Conservation (phyloP, 768 basidiomycete genomes). For the Agaricus blazei region DNA sequence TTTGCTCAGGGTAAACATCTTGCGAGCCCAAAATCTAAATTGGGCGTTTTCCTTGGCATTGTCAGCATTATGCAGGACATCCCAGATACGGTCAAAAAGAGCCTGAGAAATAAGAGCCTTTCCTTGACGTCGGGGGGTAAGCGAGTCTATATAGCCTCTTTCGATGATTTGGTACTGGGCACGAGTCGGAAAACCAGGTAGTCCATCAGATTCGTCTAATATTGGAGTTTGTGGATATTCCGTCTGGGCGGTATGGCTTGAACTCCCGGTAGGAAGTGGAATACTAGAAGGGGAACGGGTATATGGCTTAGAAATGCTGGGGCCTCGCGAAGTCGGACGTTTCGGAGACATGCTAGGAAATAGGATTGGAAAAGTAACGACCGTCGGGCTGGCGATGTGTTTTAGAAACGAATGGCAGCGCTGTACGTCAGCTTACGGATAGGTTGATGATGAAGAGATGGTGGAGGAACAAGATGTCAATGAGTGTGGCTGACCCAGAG, state of each 20-base stretch:
- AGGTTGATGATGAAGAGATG: slow-evolving; percentile 14
- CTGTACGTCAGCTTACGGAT: slow-evolving; percentile 13
- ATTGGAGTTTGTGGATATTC: neutral
- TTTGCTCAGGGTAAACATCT: slow-evolving; percentile 62
- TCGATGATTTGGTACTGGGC: slow-evolving; percentile 57
- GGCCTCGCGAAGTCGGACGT: slow-evolving; percentile 22
- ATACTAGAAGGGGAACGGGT: slow-evolving; percentile 19
- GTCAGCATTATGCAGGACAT: slow-evolving; percentile 53
- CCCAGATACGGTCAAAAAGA: slow-evolving; percentile 71
- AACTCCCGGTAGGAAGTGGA: slow-evolving; percentile 9
- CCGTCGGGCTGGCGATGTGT: slow-evolving; percentile 14
- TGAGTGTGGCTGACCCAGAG: slow-evolving; percentile 7
- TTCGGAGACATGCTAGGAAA: slow-evolving; percentile 26
- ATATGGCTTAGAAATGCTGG: slow-evolving; percentile 30
- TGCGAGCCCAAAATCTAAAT: slow-evolving; percentile 80
- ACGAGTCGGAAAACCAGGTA: slow-evolving; percentile 56
- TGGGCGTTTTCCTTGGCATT: slow-evolving; percentile 50
- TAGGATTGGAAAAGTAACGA: slow-evolving; percentile 10
- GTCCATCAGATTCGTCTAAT: slow-evolving; percentile 10
- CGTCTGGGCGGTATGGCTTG: slow-evolving; percentile 8
- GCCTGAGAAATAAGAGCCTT: slow-evolving; percentile 72
- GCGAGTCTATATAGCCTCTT: slow-evolving; percentile 48
- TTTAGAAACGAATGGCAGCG: neutral
- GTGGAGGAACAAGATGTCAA: slow-evolving; percentile 5
- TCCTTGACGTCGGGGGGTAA: slow-evolving; percentile 48